Evolutionary conservation across 768 basidiomycete species (phyloP).

Genomic region (Mycena rebaudengoi): DNA sequence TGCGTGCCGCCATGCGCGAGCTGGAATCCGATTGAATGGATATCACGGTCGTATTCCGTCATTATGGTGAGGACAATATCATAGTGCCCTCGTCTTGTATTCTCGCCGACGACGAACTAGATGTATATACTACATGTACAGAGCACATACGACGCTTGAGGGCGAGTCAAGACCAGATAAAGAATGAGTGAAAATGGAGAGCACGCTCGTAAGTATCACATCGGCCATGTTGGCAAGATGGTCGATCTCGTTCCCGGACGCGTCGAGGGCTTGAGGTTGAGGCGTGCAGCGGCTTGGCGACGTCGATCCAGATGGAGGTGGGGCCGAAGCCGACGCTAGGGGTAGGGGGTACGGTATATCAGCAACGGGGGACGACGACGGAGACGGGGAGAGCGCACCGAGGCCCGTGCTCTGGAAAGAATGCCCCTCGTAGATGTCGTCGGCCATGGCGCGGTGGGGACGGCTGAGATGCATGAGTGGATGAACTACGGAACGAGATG

Average conservation of each 20-base stretch:
- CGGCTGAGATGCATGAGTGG: too few species aligned
- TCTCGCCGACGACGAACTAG: too few species aligned
- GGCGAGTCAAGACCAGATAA: too few species aligned
- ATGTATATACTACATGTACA: too few species aligned
- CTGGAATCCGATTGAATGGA: too few species aligned
- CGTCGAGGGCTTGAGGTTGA: constrained; percentile 31
- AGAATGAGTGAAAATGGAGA: too few species aligned
- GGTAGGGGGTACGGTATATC: constrained; percentile 34
- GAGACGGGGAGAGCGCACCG: constrained; percentile 36
- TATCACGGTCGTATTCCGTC: too few species aligned
- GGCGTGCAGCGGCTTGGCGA: constrained; percentile 30
- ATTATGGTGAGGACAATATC: too few species aligned
- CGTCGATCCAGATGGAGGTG: constrained; percentile 26
- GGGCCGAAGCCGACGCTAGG: constrained; percentile 31
- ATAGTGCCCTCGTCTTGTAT: too few species aligned
- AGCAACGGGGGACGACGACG: constrained; percentile 40
- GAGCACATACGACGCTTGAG: too few species aligned
- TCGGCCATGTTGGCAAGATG: constrained; percentile 24
- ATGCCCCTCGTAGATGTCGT: constrained; percentile 42
- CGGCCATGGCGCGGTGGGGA: constrained; percentile 38
- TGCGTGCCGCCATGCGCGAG: too few species aligned
- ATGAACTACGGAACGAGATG: not conserved
- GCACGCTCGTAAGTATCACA: too few species aligned
- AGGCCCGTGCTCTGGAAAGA: constrained; percentile 39
- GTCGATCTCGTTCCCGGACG: constrained; percentile 26